Evolutionary conservation across 495 filamentous ascomycete species (phyloP).

Genomic region (Aspergillus olivimuriae): DNA sequence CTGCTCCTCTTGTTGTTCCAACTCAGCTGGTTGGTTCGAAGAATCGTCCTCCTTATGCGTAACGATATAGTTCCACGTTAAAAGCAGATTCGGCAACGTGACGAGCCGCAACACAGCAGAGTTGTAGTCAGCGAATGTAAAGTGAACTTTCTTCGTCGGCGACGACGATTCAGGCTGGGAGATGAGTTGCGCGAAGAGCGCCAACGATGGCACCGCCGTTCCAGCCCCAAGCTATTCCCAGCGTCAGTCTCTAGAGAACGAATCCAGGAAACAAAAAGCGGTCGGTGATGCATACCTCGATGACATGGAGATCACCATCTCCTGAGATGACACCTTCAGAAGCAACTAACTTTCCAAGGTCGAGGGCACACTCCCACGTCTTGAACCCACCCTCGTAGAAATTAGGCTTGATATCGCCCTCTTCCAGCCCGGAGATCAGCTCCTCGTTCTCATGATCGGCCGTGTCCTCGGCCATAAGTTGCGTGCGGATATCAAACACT

Average conservation of each 20-base stretch:
- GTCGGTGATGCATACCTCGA: conserved; percentile 72
- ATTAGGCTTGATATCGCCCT: conserved; percentile 79
- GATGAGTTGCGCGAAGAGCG: conserved; percentile 67
- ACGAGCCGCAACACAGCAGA: conserved; percentile 75
- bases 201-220: conserved; percentile 76
- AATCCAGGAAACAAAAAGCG: too few species aligned
- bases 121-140: conserved; percentile 89
- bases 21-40: too few species aligned
- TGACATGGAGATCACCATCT: conserved; percentile 46
- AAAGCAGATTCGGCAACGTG: conserved; percentile 79
- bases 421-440: conserved; percentile 54
- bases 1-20: too few species aligned
- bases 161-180: conserved; percentile 16
- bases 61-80: conserved; percentile 59
- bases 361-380: conserved; percentile 93
- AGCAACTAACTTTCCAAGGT: conserved; percentile 62
- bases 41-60: conserved; percentile 10
- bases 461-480: conserved; percentile 85
- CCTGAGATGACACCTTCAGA: conserved; percentile 10
- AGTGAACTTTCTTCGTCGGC: conserved; percentile 37
- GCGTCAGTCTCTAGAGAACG: neutral
- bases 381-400: conserved; percentile 99
- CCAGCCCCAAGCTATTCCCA: conserved; percentile 72
- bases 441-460: conserved; percentile 37
- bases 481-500: conserved; percentile 87